These are phyloP conservation scores for Sarocladium kiliense DNA, from an alignment of 2,329 filamentous ascomycete species.

Conservation along the genomic window DNA sequence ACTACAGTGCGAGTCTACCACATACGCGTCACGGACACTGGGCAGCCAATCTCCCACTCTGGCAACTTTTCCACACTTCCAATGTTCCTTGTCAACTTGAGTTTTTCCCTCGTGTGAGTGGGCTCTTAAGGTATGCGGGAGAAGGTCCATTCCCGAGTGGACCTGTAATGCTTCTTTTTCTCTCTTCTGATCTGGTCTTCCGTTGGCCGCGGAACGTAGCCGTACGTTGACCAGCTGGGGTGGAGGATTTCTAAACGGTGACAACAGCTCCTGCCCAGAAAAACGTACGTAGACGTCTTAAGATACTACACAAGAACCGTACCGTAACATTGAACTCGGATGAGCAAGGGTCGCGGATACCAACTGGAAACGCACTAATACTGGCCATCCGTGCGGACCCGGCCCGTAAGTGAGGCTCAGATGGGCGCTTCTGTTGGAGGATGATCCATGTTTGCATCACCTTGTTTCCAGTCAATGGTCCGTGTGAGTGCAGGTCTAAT, in stretches of 20 bases:
- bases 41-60: not conserved
- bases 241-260: too few species aligned
- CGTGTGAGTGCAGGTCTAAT: not conserved
- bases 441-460: conserved; percentile 1
- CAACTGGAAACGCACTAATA: conserved; percentile 4
- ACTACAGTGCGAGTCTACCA: not conserved
- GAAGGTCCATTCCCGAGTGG: not conserved
- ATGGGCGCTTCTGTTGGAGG: not conserved
- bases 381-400: not conserved
- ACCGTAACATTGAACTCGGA: not conserved
- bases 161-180: conserved; percentile 5
- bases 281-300: too few species aligned
- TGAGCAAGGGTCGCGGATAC: not conserved
- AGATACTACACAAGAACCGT: too few species aligned
- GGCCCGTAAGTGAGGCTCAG: conserved; percentile 1
- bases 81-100: not conserved
- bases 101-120: conserved; percentile 7
- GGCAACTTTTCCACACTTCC: not conserved
- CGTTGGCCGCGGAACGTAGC: too few species aligned
- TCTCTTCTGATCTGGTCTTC: too few species aligned
- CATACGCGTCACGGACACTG: not conserved
- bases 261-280: too few species aligned
- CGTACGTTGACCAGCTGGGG: too few species aligned
- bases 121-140: conserved; percentile 6
- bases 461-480: not conserved